Percentiles rank a stretch among this genome's conserved stretches.
These are phyloP conservation scores for Phytophthora pluvialis DNA, from an alignment of 352 stramenopile species.

Conservation along the genomic window DNA sequence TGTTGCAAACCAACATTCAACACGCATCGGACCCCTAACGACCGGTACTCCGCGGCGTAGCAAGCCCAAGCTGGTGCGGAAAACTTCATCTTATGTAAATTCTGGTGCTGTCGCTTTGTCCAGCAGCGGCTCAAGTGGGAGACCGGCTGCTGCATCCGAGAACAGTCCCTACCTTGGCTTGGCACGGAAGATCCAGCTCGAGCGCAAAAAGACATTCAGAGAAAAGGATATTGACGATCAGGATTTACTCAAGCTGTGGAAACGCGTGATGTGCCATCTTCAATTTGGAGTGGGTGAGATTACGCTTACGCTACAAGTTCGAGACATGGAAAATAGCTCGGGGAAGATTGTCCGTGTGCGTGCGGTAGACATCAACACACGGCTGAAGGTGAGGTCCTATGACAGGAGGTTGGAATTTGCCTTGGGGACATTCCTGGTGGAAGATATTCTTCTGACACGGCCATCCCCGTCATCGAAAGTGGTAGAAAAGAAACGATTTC, in stretches of 20 bases:
- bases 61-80: constrained; percentile 41
- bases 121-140: constrained; percentile 37
- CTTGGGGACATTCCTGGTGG: constrained; percentile 73
- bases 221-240: constrained; percentile 70
- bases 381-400: constrained; percentile 67
- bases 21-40: constrained; percentile 12
- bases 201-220: constrained; percentile 40
- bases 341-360: constrained; percentile 65
- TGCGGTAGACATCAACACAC: constrained; percentile 66
- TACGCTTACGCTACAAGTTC: constrained; percentile 59
- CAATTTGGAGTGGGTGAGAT: constrained; percentile 66
- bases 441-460: constrained; percentile 65
- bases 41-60: constrained; percentile 24
- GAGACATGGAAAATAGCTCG: constrained; percentile 41
- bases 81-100: constrained; percentile 36
- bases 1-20: constrained; percentile 10
- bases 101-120: constrained; percentile 27
- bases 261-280: constrained; percentile 65
- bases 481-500: constrained; percentile 51
- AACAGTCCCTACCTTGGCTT: constrained; percentile 48
- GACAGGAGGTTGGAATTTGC: constrained; percentile 76
- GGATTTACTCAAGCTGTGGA: constrained; percentile 84
- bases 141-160: constrained; percentile 21
- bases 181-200: constrained; percentile 43
- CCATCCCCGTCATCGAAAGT: constrained; percentile 29